phyloP scores from a whole-genome alignment of 192 early-diverging fungal genomes.

The Entomortierella parvispora region DNA sequence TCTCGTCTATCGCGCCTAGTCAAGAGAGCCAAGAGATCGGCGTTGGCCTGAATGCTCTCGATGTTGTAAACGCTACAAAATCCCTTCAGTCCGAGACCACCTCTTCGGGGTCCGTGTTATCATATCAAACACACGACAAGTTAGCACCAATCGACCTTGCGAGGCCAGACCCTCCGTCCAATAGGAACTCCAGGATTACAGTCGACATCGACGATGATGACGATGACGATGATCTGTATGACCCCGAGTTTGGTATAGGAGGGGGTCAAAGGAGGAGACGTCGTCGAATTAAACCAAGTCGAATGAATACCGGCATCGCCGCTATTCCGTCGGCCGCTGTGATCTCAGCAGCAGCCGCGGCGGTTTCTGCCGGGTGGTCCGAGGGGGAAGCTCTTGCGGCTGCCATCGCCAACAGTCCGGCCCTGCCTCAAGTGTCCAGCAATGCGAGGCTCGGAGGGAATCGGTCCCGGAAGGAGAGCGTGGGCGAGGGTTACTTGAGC shows the following conservation, averaged over 20 bases:
- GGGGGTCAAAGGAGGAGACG: constrained; percentile 5
- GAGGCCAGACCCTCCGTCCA: no score
- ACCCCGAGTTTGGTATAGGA: constrained; percentile 40
- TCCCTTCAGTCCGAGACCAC: no score
- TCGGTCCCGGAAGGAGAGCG: background rate
- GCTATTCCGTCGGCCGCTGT: constrained; percentile 22
- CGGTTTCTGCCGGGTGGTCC: constrained; percentile 29
- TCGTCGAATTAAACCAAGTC: constrained; percentile 1
- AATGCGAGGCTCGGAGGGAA: background rate
- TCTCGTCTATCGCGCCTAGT: no score
- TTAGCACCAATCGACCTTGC: no score
- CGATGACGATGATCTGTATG: constrained; percentile 28
- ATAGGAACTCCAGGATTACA: no score
- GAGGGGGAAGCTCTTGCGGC: constrained; percentile 26
- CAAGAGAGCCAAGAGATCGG: no score
- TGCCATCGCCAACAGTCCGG: constrained; percentile 9
- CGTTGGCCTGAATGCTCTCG: no score
- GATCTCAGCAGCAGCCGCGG: constrained; percentile 31
- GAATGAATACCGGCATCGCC: background rate
- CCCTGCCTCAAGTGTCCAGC: background rate
- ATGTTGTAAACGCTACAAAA: no score
- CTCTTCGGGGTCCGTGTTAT: no score
- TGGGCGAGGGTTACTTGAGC: background rate
- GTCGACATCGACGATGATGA: background rate
- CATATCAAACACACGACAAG: no score